phyloP scores from a whole-genome alignment of 495 filamentous ascomycete genomes.

The Penicillium parvum region DNA sequence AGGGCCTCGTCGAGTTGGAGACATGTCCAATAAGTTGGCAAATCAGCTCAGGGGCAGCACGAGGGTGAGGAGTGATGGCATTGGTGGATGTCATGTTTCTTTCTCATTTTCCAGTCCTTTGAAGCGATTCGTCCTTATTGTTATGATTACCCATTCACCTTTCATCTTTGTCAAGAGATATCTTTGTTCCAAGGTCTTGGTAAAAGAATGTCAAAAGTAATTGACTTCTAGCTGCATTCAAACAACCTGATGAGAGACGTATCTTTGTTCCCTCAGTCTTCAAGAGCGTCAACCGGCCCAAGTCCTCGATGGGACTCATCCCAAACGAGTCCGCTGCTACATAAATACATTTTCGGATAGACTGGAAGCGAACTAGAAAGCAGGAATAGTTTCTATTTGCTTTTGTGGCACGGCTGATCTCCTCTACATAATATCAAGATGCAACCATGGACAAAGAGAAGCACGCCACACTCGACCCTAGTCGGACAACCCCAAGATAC shows the following conservation, averaged over 20 bases:
- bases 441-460: slow-evolving; percentile 4
- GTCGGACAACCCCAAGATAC: slow-evolving; percentile 6
- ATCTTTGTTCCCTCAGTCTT: too few relatives aligned
- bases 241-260: too few relatives aligned
- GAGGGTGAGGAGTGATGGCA: too few relatives aligned
- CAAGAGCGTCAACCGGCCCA: too few relatives aligned
- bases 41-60: slow-evolving; percentile 7
- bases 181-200: slow-evolving; percentile 9
- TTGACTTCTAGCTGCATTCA: too few relatives aligned
- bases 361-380: not conserved
- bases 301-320: slow-evolving; percentile 8
- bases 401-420: slow-evolving; percentile 5
- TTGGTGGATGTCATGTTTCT: slow-evolving; percentile 9
- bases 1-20: slow-evolving; percentile 14
- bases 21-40: slow-evolving; percentile 9
- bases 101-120: slow-evolving; percentile 22
- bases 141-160: slow-evolving; percentile 21
- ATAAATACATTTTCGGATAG: not conserved
- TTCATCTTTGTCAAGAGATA: slow-evolving; percentile 3
- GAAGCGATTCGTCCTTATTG: slow-evolving; percentile 28
- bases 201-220: slow-evolving; percentile 10
- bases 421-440: slow-evolving; percentile 7
- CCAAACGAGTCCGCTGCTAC: slow-evolving; percentile 7
- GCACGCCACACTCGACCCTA: slow-evolving; percentile 13
- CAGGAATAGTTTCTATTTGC: slow-evolving; percentile 4